A percentile compares a stretch with the other conserved stretches of the same genome.
Conservation (phyloP, 805 yeast species). For the Suhomyces pyralidae region DNA sequence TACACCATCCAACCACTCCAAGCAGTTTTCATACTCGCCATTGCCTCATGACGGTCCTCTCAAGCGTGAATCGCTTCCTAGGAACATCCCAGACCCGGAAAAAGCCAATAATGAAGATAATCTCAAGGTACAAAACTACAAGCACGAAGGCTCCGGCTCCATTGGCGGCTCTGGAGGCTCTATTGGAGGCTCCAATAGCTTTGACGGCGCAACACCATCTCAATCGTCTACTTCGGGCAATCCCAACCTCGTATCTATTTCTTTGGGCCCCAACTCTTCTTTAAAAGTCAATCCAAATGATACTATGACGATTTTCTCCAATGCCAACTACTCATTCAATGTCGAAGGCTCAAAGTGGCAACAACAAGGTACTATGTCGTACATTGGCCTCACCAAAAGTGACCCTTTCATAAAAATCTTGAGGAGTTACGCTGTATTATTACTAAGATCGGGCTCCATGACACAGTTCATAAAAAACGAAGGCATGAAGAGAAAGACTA, state of each 20-base stretch:
- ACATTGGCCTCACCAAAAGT: slow-evolving; percentile 37
- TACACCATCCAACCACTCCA: background rate
- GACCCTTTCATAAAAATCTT: slow-evolving; percentile 39
- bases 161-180: background rate
- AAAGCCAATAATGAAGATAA: background rate
- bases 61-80: background rate
- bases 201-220: background rate
- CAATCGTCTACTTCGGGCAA: background rate
- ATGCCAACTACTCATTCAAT: slow-evolving; percentile 33
- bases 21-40: background rate
- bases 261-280: slow-evolving; percentile 35
- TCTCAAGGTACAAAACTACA: background rate
- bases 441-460: slow-evolving; percentile 35
- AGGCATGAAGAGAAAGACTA: slow-evolving; percentile 12
- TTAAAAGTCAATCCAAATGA: slow-evolving; percentile 34
- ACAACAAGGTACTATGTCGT: slow-evolving; percentile 39
- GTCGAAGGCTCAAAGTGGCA: slow-evolving; percentile 40
- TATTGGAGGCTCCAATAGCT: background rate
- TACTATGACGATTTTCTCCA: slow-evolving; percentile 28
- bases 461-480: slow-evolving; percentile 24
- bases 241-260: slow-evolving; percentile 15
- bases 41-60: background rate
- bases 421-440: slow-evolving; percentile 31
- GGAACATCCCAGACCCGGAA: background rate
- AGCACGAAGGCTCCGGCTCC: background rate